phyloP scores from a whole-genome alignment of 352 stramenopile genomes.

The Phytophthora tubulina region DNA sequence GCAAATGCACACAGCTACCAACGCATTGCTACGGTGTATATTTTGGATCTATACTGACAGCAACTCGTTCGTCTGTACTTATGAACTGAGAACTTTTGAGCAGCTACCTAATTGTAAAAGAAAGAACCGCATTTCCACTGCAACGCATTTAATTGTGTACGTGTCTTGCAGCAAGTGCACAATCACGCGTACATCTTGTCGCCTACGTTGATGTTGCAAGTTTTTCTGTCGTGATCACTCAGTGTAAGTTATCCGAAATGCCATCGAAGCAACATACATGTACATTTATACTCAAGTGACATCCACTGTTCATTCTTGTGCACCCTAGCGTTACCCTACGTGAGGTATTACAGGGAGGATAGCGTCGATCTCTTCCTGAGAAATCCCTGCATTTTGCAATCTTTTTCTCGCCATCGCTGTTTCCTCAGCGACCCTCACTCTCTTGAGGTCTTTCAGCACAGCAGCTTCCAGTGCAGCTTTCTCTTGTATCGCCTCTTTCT shows the following conservation, averaged over 20 bases:
- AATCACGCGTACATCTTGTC: too few species aligned
- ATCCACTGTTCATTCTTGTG: background rate
- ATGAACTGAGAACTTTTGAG: slow-evolving; percentile 12
- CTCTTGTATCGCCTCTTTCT: slow-evolving; percentile 20
- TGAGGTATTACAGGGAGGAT: slow-evolving; percentile 37
- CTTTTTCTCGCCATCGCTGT: slow-evolving; percentile 36
- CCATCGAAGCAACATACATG: background rate
- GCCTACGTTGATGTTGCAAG: too few species aligned
- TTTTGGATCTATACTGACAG: background rate
- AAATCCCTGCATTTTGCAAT: slow-evolving; percentile 30
- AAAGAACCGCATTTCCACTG: background rate
- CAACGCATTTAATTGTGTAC: background rate
- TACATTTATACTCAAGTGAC: background rate
- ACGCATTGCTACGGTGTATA: slow-evolving; percentile 1
- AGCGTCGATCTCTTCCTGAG: slow-evolving; percentile 37
- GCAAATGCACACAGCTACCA: slow-evolving; percentile 14
- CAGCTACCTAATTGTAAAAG: slow-evolving; percentile 13
- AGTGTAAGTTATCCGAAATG: too few species aligned
- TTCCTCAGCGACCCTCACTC: slow-evolving; percentile 34
- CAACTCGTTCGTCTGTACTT: slow-evolving; percentile 13
- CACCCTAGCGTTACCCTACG: background rate
- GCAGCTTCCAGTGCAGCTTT: slow-evolving; percentile 22
- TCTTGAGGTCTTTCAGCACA: slow-evolving; percentile 25
- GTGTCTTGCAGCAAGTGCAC: too few species aligned
- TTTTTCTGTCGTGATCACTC: too few species aligned